These are phyloP conservation scores for Didymella lethalis DNA, from an alignment of 2,329 filamentous ascomycete species.

Conservation along the genomic window DNA sequence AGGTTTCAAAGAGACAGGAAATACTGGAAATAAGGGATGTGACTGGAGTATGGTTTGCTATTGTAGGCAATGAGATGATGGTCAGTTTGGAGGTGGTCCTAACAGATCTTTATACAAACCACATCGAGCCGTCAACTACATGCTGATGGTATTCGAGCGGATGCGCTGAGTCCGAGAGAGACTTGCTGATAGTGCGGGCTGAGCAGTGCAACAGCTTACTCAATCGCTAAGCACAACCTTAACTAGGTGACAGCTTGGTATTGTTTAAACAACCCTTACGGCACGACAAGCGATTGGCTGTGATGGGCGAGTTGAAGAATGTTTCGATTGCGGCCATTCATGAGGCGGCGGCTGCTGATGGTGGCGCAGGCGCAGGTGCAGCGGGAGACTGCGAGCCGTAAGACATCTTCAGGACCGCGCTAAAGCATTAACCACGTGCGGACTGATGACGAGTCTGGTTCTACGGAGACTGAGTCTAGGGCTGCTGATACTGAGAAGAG, in stretches of 20 bases:
- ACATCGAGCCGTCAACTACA: background rate
- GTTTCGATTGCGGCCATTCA: conserved; percentile 22
- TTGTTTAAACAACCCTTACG: conserved; percentile 22
- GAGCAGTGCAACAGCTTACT: conserved; percentile 18
- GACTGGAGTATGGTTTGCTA: conserved; percentile 37
- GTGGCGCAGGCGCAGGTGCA: conserved; percentile 17
- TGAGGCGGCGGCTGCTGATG: conserved; percentile 23
- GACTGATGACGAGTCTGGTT: background rate
- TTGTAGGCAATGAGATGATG: conserved; percentile 41
- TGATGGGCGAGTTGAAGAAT: background rate
- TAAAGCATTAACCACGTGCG: background rate
- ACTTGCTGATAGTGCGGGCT: conserved; percentile 15
- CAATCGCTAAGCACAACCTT: conserved; percentile 16
- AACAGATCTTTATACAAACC: conserved; percentile 40
- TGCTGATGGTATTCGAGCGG: conserved; percentile 7
- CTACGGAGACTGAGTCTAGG: background rate
- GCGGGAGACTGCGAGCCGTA: conserved; percentile 20
- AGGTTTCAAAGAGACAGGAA: conserved; percentile 24
- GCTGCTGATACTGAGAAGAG: background rate
- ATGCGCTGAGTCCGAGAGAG: conserved; percentile 12
- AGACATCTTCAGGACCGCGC: background rate
- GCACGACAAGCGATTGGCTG: conserved; percentile 28
- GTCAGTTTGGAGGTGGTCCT: background rate
- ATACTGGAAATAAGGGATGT: conserved; percentile 29
- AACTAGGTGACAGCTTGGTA: conserved; percentile 23